Conservation (phyloP, 2,329 filamentous ascomycete genomes). For the Venturia pyrina region DNA sequence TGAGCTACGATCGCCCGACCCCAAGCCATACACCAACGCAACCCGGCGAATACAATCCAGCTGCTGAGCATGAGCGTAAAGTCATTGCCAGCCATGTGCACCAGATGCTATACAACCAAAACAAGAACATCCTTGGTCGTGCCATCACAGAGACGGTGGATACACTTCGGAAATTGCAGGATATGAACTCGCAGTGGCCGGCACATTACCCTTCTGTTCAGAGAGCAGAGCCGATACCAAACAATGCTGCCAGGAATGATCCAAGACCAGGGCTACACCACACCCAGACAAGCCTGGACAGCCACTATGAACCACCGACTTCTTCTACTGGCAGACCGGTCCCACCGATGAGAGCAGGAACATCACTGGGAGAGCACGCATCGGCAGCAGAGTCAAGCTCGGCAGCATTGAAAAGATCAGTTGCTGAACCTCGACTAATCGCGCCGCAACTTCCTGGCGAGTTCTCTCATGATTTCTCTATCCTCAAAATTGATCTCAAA, state of each 20-base stretch:
- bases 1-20: constrained; percentile 48
- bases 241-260: constrained; percentile 22
- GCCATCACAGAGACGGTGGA: constrained; percentile 83
- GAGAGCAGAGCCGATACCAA: constrained; percentile 36
- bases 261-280: constrained; percentile 47
- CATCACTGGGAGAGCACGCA: constrained; percentile 52
- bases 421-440: constrained; percentile 69
- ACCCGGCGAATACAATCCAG: constrained; percentile 37
- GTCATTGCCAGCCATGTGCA: constrained; percentile 74
- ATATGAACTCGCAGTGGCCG: constrained; percentile 87
- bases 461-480: constrained; percentile 69
- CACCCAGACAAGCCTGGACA: constrained; percentile 48
- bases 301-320: constrained; percentile 31
- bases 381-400: constrained; percentile 63
- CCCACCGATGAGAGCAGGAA: constrained; percentile 58
- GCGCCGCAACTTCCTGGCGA: constrained; percentile 68
- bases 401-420: constrained; percentile 50
- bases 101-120: constrained; percentile 91
- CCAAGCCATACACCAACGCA: constrained; percentile 44
- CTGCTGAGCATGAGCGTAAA: constrained; percentile 53
- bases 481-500: constrained; percentile 90
- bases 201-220: constrained; percentile 88
- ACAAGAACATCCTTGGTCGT: constrained; percentile 74
- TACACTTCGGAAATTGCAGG: constrained; percentile 69
- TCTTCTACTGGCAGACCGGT: constrained; percentile 38